A percentile compares a stretch with the other conserved stretches of the same genome.
phyloP scores from a whole-genome alignment of 2,329 filamentous ascomycete species.

The Aspergillus sp. region DNA sequence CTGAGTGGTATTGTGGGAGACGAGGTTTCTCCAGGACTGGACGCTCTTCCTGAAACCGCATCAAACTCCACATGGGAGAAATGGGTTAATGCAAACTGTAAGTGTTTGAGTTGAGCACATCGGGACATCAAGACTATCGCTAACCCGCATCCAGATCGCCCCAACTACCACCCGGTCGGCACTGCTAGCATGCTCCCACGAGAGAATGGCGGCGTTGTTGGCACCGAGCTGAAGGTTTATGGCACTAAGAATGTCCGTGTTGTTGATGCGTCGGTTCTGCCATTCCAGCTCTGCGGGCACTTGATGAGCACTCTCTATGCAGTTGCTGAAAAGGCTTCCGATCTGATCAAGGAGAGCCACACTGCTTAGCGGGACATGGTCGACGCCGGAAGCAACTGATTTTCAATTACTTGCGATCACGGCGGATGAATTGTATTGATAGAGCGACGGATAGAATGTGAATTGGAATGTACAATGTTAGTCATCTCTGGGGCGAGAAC shows the following conservation, averaged over 20 bases:
- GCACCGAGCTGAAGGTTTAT: constrained; percentile 1
- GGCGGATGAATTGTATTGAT: no score
- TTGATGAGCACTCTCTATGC: constrained; percentile 17
- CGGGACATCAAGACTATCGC: background rate
- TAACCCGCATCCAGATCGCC: background rate
- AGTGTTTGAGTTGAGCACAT: constrained; percentile 1
- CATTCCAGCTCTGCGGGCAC: constrained; percentile 16
- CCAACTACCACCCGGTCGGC: constrained; percentile 10
- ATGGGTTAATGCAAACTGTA: constrained; percentile 28
- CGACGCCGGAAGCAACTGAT: background rate
- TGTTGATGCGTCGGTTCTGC: constrained; percentile 16
- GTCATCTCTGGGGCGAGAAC: no score
- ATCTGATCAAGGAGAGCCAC: constrained; percentile 7
- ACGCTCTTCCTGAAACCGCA: constrained; percentile 21
- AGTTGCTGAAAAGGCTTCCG: constrained; percentile 14
- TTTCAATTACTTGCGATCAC: background rate
- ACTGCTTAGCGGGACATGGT: background rate
- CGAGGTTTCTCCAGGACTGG: constrained; percentile 24
- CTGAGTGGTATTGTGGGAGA: constrained; percentile 18
- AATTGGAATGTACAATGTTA: no score
- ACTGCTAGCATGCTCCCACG: constrained; percentile 10
- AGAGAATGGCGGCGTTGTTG: constrained; percentile 7
- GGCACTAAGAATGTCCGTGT: constrained; percentile 15
- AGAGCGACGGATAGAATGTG: no score
- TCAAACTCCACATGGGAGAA: constrained; percentile 21